These are phyloP conservation scores for Cordyceps fumosorosea DNA, from an alignment of 2,329 filamentous ascomycete species.

Conservation along the genomic window DNA sequence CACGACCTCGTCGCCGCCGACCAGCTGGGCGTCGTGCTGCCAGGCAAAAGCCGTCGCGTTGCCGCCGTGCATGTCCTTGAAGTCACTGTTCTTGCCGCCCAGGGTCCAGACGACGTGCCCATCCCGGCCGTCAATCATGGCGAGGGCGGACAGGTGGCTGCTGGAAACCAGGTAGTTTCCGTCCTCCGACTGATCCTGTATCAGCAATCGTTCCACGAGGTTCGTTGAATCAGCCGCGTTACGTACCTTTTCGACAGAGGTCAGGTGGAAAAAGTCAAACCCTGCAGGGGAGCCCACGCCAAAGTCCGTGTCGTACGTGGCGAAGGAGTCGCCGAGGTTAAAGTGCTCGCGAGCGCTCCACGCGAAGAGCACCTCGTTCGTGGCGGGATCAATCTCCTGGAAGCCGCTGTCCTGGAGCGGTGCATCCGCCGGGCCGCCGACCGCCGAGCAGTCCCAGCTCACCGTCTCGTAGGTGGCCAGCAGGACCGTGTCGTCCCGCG, in stretches of 20 bases:
- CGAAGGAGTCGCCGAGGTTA: conserved; percentile 20
- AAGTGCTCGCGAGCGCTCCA: conserved; percentile 31
- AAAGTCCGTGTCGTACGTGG: conserved; percentile 22
- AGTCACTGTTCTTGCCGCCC: conserved; percentile 29
- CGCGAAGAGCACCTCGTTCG: conserved; percentile 30
- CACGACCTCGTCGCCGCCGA: conserved; percentile 25
- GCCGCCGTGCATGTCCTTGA: conserved; percentile 28
- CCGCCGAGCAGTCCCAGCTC: conserved; percentile 22
- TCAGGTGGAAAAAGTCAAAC: conserved; percentile 35
- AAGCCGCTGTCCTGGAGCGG: conserved; percentile 31
- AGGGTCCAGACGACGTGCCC: conserved; percentile 30
- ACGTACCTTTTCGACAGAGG: conserved; percentile 28
- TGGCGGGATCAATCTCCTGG: conserved; percentile 32
- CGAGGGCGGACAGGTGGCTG: conserved; percentile 25
- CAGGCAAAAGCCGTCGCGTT: conserved; percentile 30
- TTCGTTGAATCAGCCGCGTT: not conserved
- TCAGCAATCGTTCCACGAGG: not conserved
- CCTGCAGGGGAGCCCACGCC: conserved; percentile 24
- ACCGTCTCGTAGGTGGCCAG: conserved; percentile 35
- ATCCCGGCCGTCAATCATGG: conserved; percentile 23
- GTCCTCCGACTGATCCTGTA: conserved; percentile 18
- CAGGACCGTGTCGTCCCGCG: conserved; percentile 32
- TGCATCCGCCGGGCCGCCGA: conserved; percentile 26
- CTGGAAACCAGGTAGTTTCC: conserved; percentile 33
- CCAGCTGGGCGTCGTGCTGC: conserved; percentile 32